Percentiles rank a stretch among this genome's conserved stretches.
Conservation (phyloP, 805 yeast genomes). For the Hanseniaspora singularis region DNA sequence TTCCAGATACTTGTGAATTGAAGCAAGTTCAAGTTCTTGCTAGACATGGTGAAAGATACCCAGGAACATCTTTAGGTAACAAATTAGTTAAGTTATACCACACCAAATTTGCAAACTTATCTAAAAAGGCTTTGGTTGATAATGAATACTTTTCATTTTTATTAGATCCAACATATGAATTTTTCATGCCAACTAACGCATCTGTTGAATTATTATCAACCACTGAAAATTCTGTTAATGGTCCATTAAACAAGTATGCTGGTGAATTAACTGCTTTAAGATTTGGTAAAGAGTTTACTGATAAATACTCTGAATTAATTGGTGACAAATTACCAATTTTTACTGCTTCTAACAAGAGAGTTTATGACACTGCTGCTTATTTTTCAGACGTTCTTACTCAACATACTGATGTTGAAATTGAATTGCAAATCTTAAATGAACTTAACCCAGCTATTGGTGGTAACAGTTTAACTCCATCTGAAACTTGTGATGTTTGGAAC, state of each 20-base stretch:
- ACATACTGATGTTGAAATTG: slow-evolving; percentile 27
- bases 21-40: slow-evolving; percentile 60
- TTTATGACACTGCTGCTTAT: slow-evolving; percentile 36
- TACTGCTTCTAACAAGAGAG: slow-evolving; percentile 38
- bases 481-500: slow-evolving; percentile 34
- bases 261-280: slow-evolving; percentile 37
- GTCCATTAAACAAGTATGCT: slow-evolving; percentile 30
- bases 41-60: slow-evolving; percentile 73
- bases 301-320: slow-evolving; percentile 34
- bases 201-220: slow-evolving; percentile 34
- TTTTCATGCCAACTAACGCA: slow-evolving; percentile 32
- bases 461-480: slow-evolving; percentile 38
- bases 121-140: slow-evolving; percentile 25
- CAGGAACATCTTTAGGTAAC: slow-evolving; percentile 34
- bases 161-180: slow-evolving; percentile 35
- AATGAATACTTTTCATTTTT: slow-evolving; percentile 40
- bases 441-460: slow-evolving; percentile 36
- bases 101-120: slow-evolving; percentile 26
- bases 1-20: slow-evolving; percentile 41
- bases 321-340: slow-evolving; percentile 36
- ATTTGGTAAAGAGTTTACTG: slow-evolving; percentile 37
- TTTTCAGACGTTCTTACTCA: slow-evolving; percentile 43
- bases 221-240: slow-evolving; percentile 23
- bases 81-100: slow-evolving; percentile 1
- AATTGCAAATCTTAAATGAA: slow-evolving; percentile 33